phyloP scores from a whole-genome alignment of 371 early-diverging fungal species.

The Rhizopus stolonifer region DNA sequence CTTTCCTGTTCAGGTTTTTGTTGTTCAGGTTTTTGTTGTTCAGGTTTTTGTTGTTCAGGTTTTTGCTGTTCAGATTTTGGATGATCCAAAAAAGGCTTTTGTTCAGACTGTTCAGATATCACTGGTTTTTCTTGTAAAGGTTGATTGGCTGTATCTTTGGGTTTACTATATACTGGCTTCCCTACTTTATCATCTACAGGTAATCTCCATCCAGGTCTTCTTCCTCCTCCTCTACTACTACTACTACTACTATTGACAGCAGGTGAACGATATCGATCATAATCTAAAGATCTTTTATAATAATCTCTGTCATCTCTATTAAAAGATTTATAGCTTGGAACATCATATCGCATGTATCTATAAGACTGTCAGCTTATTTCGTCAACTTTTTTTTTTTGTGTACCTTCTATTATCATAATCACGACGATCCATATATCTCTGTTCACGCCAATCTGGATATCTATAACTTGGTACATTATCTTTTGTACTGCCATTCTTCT shows the following conservation, averaged over 20 bases:
- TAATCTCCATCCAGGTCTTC: slow-evolving; percentile 8
- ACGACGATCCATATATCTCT: slow-evolving; percentile 43
- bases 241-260: background rate
- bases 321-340: slow-evolving; percentile 42
- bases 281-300: slow-evolving; percentile 32
- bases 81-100: no score
- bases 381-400: background rate
- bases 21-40: background rate
- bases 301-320: slow-evolving; percentile 46
- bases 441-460: slow-evolving; percentile 46
- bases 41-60: background rate
- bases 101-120: no score
- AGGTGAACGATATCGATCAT: slow-evolving; percentile 34
- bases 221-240: slow-evolving; percentile 2
- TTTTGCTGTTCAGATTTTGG: no score
- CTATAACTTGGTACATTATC: slow-evolving; percentile 32
- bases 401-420: slow-evolving; percentile 46
- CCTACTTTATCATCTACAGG: slow-evolving; percentile 13
- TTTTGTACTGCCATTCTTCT: no score
- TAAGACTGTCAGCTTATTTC: slow-evolving; percentile 6
- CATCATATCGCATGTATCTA: slow-evolving; percentile 39
- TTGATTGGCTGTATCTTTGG: background rate
- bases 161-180: background rate
- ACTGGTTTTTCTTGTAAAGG: background rate
- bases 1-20: no score